Conservation (phyloP, 768 basidiomycete species). For the Terana coerulea region DNA sequence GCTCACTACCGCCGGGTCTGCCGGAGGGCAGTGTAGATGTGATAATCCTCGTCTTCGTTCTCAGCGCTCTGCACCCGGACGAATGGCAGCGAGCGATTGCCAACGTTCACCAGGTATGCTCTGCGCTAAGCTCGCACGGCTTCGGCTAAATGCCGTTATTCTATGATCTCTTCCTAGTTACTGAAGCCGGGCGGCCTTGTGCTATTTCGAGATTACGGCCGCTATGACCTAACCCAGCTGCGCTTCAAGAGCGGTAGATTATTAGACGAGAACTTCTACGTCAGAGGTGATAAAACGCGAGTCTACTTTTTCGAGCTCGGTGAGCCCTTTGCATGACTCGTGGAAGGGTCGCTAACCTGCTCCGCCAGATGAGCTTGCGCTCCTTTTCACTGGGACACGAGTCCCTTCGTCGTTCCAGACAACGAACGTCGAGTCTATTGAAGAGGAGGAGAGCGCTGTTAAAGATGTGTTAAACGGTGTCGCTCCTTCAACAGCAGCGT, state of each 20-base stretch:
- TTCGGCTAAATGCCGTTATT: too few species aligned
- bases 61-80: conserved; percentile 88
- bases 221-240: conserved; percentile 91
- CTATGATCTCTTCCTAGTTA: conserved; percentile 44
- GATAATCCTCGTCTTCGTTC: conserved; percentile 87
- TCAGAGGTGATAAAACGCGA: conserved; percentile 93
- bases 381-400: conserved; percentile 70
- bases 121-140: conserved; percentile 2
- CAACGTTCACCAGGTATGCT: conserved; percentile 70
- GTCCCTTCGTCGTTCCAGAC: conserved; percentile 29
- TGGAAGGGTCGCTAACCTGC: background rate
- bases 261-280: conserved; percentile 92
- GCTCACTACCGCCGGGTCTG: conserved; percentile 58
- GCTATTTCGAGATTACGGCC: conserved; percentile 90
- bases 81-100: conserved; percentile 85
- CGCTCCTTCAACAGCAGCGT: background rate
- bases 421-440: conserved; percentile 28
- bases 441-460: conserved; percentile 33
- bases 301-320: conserved; percentile 96
- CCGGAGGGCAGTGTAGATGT: conserved; percentile 76
- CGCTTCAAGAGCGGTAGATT: conserved; percentile 87
- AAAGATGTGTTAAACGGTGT: conserved; percentile 13
- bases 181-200: conserved; percentile 86
- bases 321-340: conserved; percentile 25
- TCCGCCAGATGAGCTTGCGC: conserved; percentile 65